Evolutionary conservation across 1,284 basidiomycete genomes (phyloP).

Genomic region (Phellopilus nigrolimitatus): DNA sequence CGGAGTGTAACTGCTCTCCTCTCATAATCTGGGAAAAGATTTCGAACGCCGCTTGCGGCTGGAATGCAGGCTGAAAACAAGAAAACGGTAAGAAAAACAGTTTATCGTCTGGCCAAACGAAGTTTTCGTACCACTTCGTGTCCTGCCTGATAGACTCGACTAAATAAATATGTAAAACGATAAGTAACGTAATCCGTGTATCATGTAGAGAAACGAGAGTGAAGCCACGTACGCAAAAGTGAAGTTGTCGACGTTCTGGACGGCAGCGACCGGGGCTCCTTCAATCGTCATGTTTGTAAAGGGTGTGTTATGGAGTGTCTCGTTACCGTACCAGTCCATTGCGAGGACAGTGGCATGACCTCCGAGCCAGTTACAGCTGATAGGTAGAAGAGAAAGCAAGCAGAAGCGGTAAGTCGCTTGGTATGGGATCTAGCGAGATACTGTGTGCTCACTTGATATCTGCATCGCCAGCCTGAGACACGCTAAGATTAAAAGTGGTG

Average conservation of each 20-base stretch:
- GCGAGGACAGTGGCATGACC: slow-evolving; percentile 48
- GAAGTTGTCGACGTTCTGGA: slow-evolving; percentile 62
- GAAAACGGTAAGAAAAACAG: slow-evolving; percentile 11
- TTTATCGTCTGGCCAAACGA: neutral
- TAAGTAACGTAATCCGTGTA: neutral
- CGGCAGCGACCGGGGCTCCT: slow-evolving; percentile 46
- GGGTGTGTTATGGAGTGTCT: slow-evolving; percentile 41
- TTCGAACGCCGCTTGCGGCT: slow-evolving; percentile 49
- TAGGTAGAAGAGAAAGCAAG: neutral
- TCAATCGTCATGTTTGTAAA: slow-evolving; percentile 56
- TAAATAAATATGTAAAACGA: slow-evolving; percentile 23
- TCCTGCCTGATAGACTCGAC: slow-evolving; percentile 49
- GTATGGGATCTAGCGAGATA: neutral
- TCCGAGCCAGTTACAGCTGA: slow-evolving; percentile 66
- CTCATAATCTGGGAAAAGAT: slow-evolving; percentile 53
- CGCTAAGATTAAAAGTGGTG: neutral
- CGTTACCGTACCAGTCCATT: slow-evolving; percentile 60
- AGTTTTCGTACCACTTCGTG: slow-evolving; percentile 50
- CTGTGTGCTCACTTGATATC: slow-evolving; percentile 47
- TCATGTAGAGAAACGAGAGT: neutral
- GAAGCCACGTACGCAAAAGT: slow-evolving; percentile 47
- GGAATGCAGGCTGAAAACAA: slow-evolving; percentile 46
- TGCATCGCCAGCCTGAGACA: slow-evolving; percentile 53
- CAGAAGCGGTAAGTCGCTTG: neutral
- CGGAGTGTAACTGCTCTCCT: slow-evolving; percentile 50